Evolutionary conservation across 2,329 filamentous ascomycete species (phyloP).

Genomic region (Alternaria sp.): DNA sequence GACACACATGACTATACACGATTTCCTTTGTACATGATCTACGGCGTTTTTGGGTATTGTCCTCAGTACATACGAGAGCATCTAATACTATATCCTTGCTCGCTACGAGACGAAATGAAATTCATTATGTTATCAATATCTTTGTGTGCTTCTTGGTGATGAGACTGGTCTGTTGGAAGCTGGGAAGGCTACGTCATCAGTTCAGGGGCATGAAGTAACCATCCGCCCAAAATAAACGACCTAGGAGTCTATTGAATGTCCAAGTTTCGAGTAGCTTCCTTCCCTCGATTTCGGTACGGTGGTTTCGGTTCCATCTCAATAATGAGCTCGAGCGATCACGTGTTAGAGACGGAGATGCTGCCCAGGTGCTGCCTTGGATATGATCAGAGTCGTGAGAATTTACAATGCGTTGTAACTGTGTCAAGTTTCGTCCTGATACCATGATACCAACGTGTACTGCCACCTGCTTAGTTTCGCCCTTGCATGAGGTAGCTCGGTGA

Average conservation of each 20-base stretch:
- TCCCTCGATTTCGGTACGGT: background rate
- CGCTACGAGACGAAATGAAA: background rate
- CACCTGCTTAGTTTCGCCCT: background rate
- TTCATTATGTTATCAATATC: background rate
- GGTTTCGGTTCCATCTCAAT: background rate
- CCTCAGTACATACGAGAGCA: constrained; percentile 5
- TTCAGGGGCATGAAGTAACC: background rate
- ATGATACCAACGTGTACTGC: background rate
- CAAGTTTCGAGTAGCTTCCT: background rate
- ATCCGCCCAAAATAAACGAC: background rate
- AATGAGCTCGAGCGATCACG: background rate
- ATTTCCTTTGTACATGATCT: constrained; percentile 12
- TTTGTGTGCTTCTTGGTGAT: background rate
- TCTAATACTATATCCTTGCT: constrained; percentile 10
- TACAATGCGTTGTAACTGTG: background rate
- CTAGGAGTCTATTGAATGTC: background rate
- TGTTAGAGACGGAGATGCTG: background rate
- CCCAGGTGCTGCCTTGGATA: background rate
- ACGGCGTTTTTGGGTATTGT: constrained; percentile 5
- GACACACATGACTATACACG: constrained; percentile 17
- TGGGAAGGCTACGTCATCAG: background rate
- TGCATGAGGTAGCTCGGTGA: background rate
- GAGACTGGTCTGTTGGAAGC: background rate
- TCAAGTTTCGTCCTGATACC: background rate
- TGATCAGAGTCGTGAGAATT: background rate